Evolutionary conservation across 495 filamentous ascomycete species (phyloP).

Genomic region (Talaromyces borbonicus): DNA sequence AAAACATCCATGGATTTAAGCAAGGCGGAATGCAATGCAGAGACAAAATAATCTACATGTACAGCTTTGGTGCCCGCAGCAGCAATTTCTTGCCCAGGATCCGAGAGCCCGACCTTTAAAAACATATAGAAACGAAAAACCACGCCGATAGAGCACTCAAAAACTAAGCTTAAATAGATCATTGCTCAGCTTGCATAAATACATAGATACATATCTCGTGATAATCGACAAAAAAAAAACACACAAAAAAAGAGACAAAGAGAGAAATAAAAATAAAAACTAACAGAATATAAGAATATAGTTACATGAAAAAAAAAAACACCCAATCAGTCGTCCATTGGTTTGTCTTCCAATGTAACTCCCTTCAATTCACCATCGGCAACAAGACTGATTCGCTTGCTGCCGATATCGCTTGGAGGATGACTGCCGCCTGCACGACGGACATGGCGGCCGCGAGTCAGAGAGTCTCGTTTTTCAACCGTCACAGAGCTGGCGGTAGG

Average conservation of each 20-base stretch:
- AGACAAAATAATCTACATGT: not conserved
- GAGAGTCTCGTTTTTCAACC: conserved; percentile 39
- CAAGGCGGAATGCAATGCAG: too few species aligned
- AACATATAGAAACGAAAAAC: too few species aligned
- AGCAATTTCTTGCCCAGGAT: too few species aligned
- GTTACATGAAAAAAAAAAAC: not conserved
- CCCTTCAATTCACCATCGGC: conserved; percentile 43
- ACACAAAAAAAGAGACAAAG: conserved; percentile 7
- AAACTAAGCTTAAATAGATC: not conserved
- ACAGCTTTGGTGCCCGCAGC: not conserved
- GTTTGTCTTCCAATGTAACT: conserved; percentile 71
- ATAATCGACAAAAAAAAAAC: conserved; percentile 1
- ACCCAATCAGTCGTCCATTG: conserved; percentile 58
- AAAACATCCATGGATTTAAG: too few species aligned
- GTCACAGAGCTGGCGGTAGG: conserved; percentile 18
- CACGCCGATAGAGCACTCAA: too few species aligned
- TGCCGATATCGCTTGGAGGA: conserved; percentile 21
- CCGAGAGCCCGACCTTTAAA: too few species aligned
- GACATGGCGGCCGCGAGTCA: conserved; percentile 24
- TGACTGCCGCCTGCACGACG: conserved; percentile 35
- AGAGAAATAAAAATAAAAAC: conserved; percentile 7
- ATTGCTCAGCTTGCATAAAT: not conserved
- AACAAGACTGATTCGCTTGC: conserved; percentile 37
- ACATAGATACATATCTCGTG: conserved; percentile 7
- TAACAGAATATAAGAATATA: not conserved